Percentiles rank a stretch among this genome's conserved stretches.
Conservation (phyloP, 2,329 filamentous ascomycete genomes). For the Apiospora phragmitis region DNA sequence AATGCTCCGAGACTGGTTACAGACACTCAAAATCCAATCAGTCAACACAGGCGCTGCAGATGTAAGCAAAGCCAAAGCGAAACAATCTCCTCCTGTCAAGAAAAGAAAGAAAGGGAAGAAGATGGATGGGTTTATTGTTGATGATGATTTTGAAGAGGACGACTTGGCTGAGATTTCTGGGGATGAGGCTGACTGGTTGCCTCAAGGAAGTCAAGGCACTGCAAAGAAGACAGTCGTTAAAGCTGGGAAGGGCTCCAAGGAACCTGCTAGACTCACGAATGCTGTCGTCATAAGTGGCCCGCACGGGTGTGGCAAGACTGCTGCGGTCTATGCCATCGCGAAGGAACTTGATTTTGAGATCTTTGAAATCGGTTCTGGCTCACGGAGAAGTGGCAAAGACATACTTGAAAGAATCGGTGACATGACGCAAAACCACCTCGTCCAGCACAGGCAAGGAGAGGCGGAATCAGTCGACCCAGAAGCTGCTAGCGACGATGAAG, state of each 20-base stretch:
- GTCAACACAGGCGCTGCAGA: constrained; percentile 63
- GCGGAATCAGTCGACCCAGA: constrained; percentile 29
- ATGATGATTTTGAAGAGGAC: constrained; percentile 72
- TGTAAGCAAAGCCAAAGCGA: constrained; percentile 32
- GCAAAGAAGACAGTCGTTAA: constrained; percentile 57
- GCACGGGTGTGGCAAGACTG: constrained; percentile 89
- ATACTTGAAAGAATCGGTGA: constrained; percentile 90
- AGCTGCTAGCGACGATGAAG: constrained; percentile 41
- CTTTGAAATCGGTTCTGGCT: constrained; percentile 90
- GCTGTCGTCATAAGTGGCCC: constrained; percentile 87
- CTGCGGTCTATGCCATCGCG: constrained; percentile 86
- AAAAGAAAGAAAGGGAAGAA: constrained; percentile 74
- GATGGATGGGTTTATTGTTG: constrained; percentile 77
- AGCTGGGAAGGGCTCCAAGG: constrained; percentile 42
- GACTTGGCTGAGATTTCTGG: constrained; percentile 70
- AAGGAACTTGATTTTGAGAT: constrained; percentile 91
- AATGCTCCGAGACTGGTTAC: constrained; percentile 79
- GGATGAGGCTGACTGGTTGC: constrained; percentile 50
- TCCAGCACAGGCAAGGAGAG: constrained; percentile 52
- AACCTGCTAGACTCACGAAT: constrained; percentile 61
- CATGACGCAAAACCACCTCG: constrained; percentile 94
- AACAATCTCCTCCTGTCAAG: constrained; percentile 35
- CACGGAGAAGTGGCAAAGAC: constrained; percentile 82
- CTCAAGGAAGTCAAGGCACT: constrained; percentile 37
- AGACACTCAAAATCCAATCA: constrained; percentile 71